Evolutionary conservation across 208 protist genomes (phyloP).

Genomic region (Acanthamoeba lenticulata): DNA sequence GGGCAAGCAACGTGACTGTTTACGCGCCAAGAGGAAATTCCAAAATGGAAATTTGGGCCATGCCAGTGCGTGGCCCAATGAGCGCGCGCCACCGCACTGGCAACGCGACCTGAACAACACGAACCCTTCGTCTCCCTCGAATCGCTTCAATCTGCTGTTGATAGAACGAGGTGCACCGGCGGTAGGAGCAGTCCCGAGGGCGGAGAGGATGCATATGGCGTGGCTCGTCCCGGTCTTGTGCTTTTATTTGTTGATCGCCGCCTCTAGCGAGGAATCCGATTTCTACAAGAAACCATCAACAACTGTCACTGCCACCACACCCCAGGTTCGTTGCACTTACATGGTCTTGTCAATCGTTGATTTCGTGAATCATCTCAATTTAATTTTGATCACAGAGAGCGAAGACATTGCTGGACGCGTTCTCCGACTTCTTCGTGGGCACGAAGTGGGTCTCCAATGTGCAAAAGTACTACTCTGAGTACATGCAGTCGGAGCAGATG

Average conservation of each 20-base stretch:
- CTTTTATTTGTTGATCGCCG: not conserved
- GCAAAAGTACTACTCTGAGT: slow-evolving; percentile 14
- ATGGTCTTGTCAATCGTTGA: not conserved
- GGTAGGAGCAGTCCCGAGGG: not conserved
- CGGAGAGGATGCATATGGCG: not conserved
- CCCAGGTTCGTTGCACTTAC: not conserved
- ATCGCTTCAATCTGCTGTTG: not conserved
- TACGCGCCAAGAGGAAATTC: too few relatives aligned
- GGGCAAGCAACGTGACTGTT: too few relatives aligned
- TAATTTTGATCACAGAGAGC: not conserved
- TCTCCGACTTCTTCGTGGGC: not conserved
- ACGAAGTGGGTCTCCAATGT: not conserved
- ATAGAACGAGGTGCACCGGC: not conserved
- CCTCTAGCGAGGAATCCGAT: not conserved
- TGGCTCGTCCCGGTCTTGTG: not conserved
- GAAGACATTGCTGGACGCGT: slow-evolving; percentile 25
- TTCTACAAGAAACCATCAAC: not conserved
- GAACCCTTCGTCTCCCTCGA: too few relatives aligned
- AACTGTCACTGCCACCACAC: not conserved
- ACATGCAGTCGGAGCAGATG: not conserved
- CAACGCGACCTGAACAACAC: too few relatives aligned
- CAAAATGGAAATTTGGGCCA: too few relatives aligned
- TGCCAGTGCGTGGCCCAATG: not conserved
- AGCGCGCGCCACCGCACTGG: not conserved
- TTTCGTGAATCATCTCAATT: not conserved